These are phyloP conservation scores for Purpureocillium lavendulum DNA, from an alignment of 2,329 filamentous ascomycete genomes.

Conservation along the genomic window DNA sequence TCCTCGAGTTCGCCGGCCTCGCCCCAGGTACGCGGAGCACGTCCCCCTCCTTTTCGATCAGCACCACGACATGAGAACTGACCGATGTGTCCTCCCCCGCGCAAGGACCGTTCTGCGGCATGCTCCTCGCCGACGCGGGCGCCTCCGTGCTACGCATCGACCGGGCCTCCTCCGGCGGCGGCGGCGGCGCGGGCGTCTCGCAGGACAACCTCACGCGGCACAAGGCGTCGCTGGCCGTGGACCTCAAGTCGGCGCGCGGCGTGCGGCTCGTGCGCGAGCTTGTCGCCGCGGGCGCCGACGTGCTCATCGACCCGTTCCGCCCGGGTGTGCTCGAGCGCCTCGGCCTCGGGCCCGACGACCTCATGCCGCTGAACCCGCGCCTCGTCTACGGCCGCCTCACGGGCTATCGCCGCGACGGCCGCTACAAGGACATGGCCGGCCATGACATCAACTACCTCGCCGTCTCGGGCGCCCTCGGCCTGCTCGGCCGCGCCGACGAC, in stretches of 20 bases:
- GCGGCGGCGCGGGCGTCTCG: slow-evolving; percentile 29
- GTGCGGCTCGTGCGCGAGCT: slow-evolving; percentile 59
- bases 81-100: too few relatives aligned
- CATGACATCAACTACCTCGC: slow-evolving; percentile 97
- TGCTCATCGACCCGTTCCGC: slow-evolving; percentile 89
- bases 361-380: slow-evolving; percentile 61
- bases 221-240: slow-evolving; percentile 72
- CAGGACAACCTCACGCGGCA: slow-evolving; percentile 68
- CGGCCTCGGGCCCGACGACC: slow-evolving; percentile 62
- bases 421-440: slow-evolving; percentile 80
- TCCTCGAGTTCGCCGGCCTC: slow-evolving; percentile 52
- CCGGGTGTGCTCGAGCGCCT: slow-evolving; percentile 84
- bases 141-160: slow-evolving; percentile 84
- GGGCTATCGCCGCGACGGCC: slow-evolving; percentile 80
- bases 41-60: neutral
- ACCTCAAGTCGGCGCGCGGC: slow-evolving; percentile 64
- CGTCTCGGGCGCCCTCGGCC: slow-evolving; percentile 67
- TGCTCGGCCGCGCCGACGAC: slow-evolving; percentile 63
- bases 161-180: slow-evolving; percentile 33
- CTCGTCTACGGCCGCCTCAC: slow-evolving; percentile 82
- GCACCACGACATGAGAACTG: too few relatives aligned
- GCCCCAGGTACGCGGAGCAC: slow-evolving; percentile 44
- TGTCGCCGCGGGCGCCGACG: slow-evolving; percentile 62
- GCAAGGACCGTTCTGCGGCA: slow-evolving; percentile 75
- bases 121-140: slow-evolving; percentile 84